Evolutionary conservation across 1,139 yeast species (phyloP).

Genomic region (Candida sp.): DNA sequence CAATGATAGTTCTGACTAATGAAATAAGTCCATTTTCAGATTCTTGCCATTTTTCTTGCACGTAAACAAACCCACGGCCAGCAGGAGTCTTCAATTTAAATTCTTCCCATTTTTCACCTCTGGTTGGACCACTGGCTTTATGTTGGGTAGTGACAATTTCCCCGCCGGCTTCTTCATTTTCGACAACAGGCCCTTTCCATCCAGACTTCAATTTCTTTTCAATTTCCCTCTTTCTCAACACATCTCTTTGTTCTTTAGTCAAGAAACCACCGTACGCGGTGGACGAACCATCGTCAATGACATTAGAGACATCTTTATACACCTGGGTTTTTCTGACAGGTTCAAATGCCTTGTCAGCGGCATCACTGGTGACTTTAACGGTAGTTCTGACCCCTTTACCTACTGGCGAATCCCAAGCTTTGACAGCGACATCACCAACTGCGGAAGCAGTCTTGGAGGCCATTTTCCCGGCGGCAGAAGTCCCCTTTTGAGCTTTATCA

Average conservation of each 20-base stretch:
- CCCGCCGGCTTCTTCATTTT: constrained; percentile 84
- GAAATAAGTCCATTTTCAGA: constrained; percentile 91
- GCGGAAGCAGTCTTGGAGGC: constrained; percentile 91
- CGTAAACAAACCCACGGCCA: constrained; percentile 61
- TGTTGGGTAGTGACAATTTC: constrained; percentile 81
- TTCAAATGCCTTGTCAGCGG: constrained; percentile 82
- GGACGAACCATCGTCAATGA: constrained; percentile 87
- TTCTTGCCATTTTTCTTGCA: constrained; percentile 85
- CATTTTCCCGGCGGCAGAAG: constrained; percentile 81
- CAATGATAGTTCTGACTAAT: constrained; percentile 73
- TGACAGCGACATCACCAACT: constrained; percentile 83
- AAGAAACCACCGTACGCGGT: constrained; percentile 93
- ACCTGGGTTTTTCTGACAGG: constrained; percentile 92
- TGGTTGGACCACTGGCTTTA: constrained; percentile 68
- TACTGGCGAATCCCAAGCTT: constrained; percentile 97
- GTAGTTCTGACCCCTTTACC: constrained; percentile 85
- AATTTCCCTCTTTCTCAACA: constrained; percentile 68
- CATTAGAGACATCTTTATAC: constrained; percentile 85
- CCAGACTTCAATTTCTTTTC: constrained; percentile 47
- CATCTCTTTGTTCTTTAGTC: constrained; percentile 76
- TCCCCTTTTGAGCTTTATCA: constrained; percentile 76
- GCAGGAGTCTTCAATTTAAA: constrained; percentile 67
- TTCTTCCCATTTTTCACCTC: constrained; percentile 65
- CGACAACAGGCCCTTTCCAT: constrained; percentile 66
- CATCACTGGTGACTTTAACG: constrained; percentile 76